Evolutionary conservation across 176 grass and related monocot species (phyloP), one percentile per base, ranked within the genome.

Genomic region (Puccinellia tenuiflora): DNA sequence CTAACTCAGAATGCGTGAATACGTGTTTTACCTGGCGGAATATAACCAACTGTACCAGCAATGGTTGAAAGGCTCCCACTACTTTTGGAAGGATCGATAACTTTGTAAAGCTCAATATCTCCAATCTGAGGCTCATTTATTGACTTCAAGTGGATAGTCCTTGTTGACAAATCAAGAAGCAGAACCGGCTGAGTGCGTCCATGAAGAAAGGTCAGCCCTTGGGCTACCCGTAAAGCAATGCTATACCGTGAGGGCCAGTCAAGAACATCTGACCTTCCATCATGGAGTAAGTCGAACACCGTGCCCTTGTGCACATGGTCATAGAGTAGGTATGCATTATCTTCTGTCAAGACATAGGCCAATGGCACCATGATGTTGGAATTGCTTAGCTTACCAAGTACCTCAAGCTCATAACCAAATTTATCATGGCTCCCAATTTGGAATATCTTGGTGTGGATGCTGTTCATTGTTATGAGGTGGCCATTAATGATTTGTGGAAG

Each of bases 151-250:
- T 90, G 90, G 13, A 98, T 86, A 4, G 84, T 93, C 85, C 76
- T 90, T n/a, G 92, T 90, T n/a, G 96, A 95, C 61, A 98, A 68
- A 87, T 98, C 96, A 68, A 98, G 87, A 91, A 98, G 92, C 30
- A 98, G 48, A 87, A 98, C 88, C 0, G 96, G 96, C 3, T 95
- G 85, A 30, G 83, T 86, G 77, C 92, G 88, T 3, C 92, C 92
- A 63, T 98, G 96, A 72, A 98, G 90, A 81, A 98, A 98, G 0
- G 89, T 91, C 25, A 98, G 80, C 4, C 96, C 96, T 67, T 98
- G 92, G 34, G 92, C 92, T 29, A 98, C 80, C 29, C 92, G 91
- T 22, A 93, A 74, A 54, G 93, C 89, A 86, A 98, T 91, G 75
- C 85, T 83, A 40, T 95, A 93, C 5, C 92, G 88, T 20, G 79